Base-by-base conservation (phyloP, 108 stramenopile genomes). In the Conticribra weissflogii region DNA sequence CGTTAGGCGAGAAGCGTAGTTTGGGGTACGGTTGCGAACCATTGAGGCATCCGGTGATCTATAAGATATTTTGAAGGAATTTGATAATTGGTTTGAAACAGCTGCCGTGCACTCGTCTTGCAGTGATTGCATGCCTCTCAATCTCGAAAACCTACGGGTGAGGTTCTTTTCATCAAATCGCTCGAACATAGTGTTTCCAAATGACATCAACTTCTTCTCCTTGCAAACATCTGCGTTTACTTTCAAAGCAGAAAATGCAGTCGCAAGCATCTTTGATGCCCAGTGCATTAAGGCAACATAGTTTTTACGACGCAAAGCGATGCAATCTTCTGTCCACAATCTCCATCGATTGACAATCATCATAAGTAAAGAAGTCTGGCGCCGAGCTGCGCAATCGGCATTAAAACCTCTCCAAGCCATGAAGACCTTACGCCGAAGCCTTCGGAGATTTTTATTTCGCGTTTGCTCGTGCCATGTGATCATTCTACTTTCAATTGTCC, bases 331-430 rank as follows among this genome's bases (percentile, higher is more conserved):
- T 2, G 63, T 44, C 8, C 32, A 56, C 30, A 59, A 2, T 44
- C 54, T 41, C 76, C 76, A 77, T 15, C 76, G 28, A 25, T 77
- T 77, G 17, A 77, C 54, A 51, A 77, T 57, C 76, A 77, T 69
- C 61, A 69, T 69, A 9, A 77, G 31, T 30, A 69, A 77, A 21
- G 41, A 77, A 51, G 23, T 57, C 17, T 69, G 47, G 19, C 76
- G 67, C 12, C 54, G 53, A 12, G 23, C 36, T 17, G 32, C 36
- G 0, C 36, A 1, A 5, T 46, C 16, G n/a, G n/a, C 2, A n/a
- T 67, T 65, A n/a, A 32, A 25, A 9, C 21, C 31, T 36, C 47
- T 60, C 76, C 76, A 77, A 9, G 63, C 27, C 14, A 32, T 28
- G 31, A 66, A 15, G 5, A 44, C 24, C 28, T 47, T 32, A 46